Base-by-base conservation (phyloP, 2,329 filamentous ascomycete genomes). In the Huntiella savannae region DNA sequence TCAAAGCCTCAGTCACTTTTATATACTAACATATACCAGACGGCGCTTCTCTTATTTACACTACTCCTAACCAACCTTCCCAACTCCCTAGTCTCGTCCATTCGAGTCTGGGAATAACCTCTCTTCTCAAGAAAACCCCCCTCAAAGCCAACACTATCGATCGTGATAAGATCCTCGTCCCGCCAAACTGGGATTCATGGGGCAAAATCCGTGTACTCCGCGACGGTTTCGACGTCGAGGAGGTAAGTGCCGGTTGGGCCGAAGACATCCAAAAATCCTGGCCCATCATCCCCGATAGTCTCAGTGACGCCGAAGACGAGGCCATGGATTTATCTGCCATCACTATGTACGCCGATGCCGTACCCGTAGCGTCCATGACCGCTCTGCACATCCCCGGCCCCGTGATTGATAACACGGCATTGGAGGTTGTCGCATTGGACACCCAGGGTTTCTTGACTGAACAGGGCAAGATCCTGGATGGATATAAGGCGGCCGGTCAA, bases 111-210 rank as follows among this genome's bases (percentile, higher is more conserved):
- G 83, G 82, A 46, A 87, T 93, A 59, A 84, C 83, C 50, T 92
- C 83, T 16, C 70, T 91, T 15, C 66, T 92, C 13, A 84, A 84
- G 60, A 75, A 78, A 52, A 74, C 84, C 56, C 75, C 80, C 17
- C 69, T 92, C 17, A 91, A 85, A 62, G 82, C 87, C 59, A 93
- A 94, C 55, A 82, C 92, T 50, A 91, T 92, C 53, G 91, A 91
- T 63, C 74, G 88, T 50, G 87, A 94, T 60, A 92, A 92, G 68
- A 87, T 98, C 46, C 70, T 95, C 4, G 82, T 98, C 1, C 88
- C 88, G 1, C 82, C 87, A 12, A 95, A 95, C 60, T 98, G 91
- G 91, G 91, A 98, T 61, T 95, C 87, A 0, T 95, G 86, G 83
- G 87, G 86, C 50, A 98, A 96, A 63, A 95, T 98, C 50, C 74